Percentiles rank a stretch among this genome's conserved stretches.
Evolutionary conservation across 106 monocot genomes (phyloP).

Genomic region (Dendrobium catenatum): DNA sequence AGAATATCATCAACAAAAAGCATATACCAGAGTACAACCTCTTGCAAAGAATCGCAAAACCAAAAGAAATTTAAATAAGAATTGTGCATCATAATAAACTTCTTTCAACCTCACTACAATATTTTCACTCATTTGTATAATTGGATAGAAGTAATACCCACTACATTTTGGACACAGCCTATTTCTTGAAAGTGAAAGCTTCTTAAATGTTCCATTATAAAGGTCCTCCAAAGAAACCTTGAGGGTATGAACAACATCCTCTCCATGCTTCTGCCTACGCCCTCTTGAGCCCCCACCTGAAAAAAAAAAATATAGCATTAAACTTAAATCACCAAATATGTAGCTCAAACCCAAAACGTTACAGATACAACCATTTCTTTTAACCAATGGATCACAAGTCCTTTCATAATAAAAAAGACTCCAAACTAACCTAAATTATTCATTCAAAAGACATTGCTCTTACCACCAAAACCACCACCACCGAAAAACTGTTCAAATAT

Average conservation of each 20-base stretch:
- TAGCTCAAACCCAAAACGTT: too few species aligned
- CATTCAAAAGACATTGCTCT: background rate
- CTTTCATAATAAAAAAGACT: too few species aligned
- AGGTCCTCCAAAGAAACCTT: conserved; percentile 58
- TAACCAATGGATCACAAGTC: too few species aligned
- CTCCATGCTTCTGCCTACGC: conserved; percentile 43
- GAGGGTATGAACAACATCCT: conserved; percentile 38
- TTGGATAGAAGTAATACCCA: conserved; percentile 30
- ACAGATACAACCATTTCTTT: too few species aligned
- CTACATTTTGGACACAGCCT: conserved; percentile 47
- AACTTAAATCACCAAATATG: background rate
- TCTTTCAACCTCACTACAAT: background rate
- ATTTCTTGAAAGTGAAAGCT: conserved; percentile 41
- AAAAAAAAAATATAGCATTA: background rate
- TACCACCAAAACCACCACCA: conserved; percentile 38
- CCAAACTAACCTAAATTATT: background rate
- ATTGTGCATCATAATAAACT: background rate
- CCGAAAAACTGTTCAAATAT: conserved; percentile 32
- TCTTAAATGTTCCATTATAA: conserved; percentile 50
- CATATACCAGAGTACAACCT: too few species aligned
- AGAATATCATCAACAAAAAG: too few species aligned
- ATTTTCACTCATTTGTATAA: background rate
- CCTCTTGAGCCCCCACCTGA: conserved; percentile 43
- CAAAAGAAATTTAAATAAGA: background rate
- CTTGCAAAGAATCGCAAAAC: too few species aligned